Conservation (phyloP, 176 grass and related monocot species). For the Pharus latifolius region DNA sequence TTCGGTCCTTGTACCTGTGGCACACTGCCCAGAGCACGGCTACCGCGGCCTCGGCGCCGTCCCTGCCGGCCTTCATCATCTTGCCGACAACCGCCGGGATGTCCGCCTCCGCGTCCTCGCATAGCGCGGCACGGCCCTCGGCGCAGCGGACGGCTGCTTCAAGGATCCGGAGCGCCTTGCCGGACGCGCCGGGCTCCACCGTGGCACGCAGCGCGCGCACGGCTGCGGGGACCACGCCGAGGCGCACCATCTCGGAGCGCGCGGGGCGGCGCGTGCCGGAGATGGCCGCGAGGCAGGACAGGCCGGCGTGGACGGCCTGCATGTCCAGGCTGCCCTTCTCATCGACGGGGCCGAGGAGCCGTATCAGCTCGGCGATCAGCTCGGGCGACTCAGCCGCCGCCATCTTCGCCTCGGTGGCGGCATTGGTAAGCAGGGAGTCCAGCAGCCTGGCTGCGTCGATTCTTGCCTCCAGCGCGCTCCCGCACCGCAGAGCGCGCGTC, state of each 20-base stretch:
- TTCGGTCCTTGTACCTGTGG: constrained; percentile 59
- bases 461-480: constrained; percentile 32
- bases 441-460: constrained; percentile 45
- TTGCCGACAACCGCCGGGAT: constrained; percentile 30
- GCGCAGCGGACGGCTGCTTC: constrained; percentile 56
- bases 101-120: constrained; percentile 39
- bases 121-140: constrained; percentile 76
- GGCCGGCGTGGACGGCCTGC: constrained; percentile 29
- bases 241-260: constrained; percentile 35
- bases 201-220: constrained; percentile 34
- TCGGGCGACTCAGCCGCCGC: constrained; percentile 25
- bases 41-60: constrained; percentile 64
- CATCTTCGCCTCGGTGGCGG: not conserved
- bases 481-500: constrained; percentile 29
- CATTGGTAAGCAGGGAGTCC: constrained; percentile 31
- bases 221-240: constrained; percentile 34
- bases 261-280: constrained; percentile 9
- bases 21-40: constrained; percentile 79
- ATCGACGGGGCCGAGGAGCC: constrained; percentile 40
- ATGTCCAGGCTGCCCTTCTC: constrained; percentile 38
- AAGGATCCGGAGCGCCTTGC: constrained; percentile 37
- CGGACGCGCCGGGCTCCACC: not conserved
- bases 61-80: constrained; percentile 72
- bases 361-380: constrained; percentile 51
- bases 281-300: constrained; percentile 39